Percentiles rank a stretch among this genome's conserved stretches.
phyloP scores from a whole-genome alignment of 2,329 filamentous ascomycete species.

The Aureobasidium pullulans region DNA sequence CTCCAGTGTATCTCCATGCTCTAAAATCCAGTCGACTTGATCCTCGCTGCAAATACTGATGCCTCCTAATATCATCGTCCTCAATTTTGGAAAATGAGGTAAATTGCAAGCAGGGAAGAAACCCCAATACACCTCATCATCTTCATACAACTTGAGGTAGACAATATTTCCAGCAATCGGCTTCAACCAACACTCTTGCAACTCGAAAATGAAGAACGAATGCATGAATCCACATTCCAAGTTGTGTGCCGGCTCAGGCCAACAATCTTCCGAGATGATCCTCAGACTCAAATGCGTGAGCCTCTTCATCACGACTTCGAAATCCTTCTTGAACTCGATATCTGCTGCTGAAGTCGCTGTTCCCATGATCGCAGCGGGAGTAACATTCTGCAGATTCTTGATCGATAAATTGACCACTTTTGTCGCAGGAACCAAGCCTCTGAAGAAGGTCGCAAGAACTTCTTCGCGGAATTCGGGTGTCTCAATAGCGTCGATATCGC shows the following conservation, averaged over 20 bases:
- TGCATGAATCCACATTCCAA: conserved; percentile 15
- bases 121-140: conserved; percentile 30
- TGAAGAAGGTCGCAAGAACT: not conserved
- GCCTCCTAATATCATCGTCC: conserved; percentile 33
- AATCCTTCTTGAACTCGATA: conserved; percentile 4
- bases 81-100: conserved; percentile 32
- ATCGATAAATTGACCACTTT: conserved; percentile 18
- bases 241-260: conserved; percentile 15
- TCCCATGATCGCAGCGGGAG: conserved; percentile 7
- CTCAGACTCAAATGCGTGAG: conserved; percentile 19
- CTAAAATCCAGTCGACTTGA: conserved; percentile 42
- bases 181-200: conserved; percentile 20
- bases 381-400: conserved; percentile 21
- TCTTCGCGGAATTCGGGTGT: not conserved
- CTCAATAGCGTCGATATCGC: not conserved
- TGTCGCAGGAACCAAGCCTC: not conserved
- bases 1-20: conserved; percentile 31
- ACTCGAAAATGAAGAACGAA: conserved; percentile 18
- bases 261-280: conserved; percentile 19
- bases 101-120: conserved; percentile 36
- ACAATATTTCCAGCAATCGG: conserved; percentile 21
- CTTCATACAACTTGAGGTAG: conserved; percentile 34
- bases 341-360: not conserved
- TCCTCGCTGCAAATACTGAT: conserved; percentile 38
- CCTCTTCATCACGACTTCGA: conserved; percentile 16